Evolutionary conservation across 139 green algal genomes (phyloP), one percentile per base, ranked within the genome.

Genomic region (Micractinium conductrix): DNA sequence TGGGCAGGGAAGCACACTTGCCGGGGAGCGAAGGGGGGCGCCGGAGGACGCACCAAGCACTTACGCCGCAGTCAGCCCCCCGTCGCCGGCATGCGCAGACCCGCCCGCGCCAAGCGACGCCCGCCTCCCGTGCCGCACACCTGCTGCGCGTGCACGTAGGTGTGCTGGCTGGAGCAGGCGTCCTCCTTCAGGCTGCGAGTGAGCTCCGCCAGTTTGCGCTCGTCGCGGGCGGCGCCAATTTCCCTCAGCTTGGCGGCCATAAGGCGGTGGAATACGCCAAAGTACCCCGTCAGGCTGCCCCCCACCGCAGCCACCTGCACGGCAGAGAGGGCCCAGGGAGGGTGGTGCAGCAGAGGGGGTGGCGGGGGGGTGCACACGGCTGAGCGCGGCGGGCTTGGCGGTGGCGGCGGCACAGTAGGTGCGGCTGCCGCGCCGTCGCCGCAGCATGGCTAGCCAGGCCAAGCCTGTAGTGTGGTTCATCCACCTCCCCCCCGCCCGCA

Each of bases 181-280:
- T 78, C 85, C 63, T 91, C 60, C 67, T 86, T 85, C 38, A 92
- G 81, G 1, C 26, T 26, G 0, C 76, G 63, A 4, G 76, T 63
- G 53, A 88, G 76, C 24, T 58, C 22, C 26, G 28, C 80, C 30
- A 85, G 30, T 0, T 28, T 4, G 2, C n/a, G 26, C 28, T 79
- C 65, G 24, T 75, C 55, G 35, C n/a, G 19, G 8, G 82, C 74
- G 1, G 82, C 63, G 40, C 67, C 53, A 45, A 38, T 38, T 63
- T 72, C 55, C n/a, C 55, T 5, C 53, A 45, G 53, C 74, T 72
- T 73, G 40, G 80, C 48, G 1, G 78, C 87, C 78, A 95, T 80
- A 30, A 95, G 88, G 48, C 91, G 85, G 78, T 95, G 93, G 83
- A 95, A 96, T 0, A 96, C 93, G 55, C 88, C 91, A 87, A 96